Conservation (phyloP, 176 grass and related monocot genomes). For the Dendrocalamus sinicus region DNA sequence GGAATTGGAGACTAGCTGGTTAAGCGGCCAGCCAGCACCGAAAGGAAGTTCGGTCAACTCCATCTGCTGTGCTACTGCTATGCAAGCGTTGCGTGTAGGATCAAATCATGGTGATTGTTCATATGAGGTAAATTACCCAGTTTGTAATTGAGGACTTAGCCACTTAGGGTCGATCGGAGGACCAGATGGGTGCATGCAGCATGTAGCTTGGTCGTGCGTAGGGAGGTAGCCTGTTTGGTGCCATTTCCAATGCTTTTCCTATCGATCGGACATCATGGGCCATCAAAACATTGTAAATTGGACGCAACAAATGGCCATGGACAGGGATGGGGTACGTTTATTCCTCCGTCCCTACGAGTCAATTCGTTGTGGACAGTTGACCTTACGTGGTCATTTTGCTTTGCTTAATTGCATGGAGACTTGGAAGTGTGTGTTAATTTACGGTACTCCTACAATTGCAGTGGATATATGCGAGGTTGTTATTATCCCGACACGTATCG, state of each 20-base stretch:
- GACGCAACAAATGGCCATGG: not conserved
- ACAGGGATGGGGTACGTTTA: not conserved
- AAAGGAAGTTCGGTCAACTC: slow-evolving; percentile 5
- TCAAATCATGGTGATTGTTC: not conserved
- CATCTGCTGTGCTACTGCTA: not conserved
- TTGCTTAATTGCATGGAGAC: not conserved
- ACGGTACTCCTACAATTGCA: not conserved
- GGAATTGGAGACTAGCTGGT: slow-evolving; percentile 25
- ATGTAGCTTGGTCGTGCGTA: not conserved
- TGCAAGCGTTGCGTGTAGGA: not conserved
- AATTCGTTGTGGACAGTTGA: not conserved
- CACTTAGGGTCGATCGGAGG: not conserved
- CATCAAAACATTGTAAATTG: not conserved
- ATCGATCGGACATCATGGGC: slow-evolving; percentile 4
- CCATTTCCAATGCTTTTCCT: slow-evolving; percentile 33
- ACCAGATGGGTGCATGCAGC: slow-evolving; percentile 13
- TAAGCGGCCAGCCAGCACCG: not conserved
- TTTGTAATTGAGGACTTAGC: not conserved
- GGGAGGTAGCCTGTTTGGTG: slow-evolving; percentile 21
- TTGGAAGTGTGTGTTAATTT: not conserved
- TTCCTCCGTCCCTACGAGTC: slow-evolving; percentile 33
- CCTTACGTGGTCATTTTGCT: not conserved
- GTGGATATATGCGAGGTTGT: not conserved
- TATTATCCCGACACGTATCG: no score
- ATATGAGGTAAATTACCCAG: not conserved